phyloP scores from a whole-genome alignment of 495 filamentous ascomycete genomes.

The Tuber brumale region DNA sequence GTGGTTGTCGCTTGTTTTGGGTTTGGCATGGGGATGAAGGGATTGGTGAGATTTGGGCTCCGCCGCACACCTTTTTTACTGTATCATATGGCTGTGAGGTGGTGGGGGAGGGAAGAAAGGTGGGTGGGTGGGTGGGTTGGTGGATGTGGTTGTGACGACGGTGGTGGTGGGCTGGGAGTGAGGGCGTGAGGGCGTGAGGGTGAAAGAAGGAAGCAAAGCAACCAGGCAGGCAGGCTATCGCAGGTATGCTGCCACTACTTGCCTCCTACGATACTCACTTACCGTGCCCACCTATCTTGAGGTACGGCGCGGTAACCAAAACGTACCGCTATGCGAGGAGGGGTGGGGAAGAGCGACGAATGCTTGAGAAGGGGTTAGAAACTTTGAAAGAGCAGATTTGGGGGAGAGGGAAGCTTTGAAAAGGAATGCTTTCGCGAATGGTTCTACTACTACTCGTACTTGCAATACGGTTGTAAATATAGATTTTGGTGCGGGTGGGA shows the following conservation, averaged over 20 bases:
- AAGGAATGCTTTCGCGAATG: neutral
- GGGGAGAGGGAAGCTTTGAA: neutral
- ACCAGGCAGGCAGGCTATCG: neutral
- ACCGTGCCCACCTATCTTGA: neutral
- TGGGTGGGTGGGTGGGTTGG: neutral
- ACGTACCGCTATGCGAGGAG: slow-evolving; percentile 1
- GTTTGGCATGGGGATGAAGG: neutral
- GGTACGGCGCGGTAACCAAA: neutral
- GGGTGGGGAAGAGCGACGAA: neutral
- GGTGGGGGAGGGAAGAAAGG: slow-evolving; percentile 3
- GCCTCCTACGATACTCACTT: neutral
- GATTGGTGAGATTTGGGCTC: neutral
- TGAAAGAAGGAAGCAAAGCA: neutral
- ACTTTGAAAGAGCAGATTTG: neutral
- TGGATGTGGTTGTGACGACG: neutral
- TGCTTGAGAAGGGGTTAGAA: neutral
- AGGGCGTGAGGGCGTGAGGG: neutral
- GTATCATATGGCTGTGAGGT: slow-evolving; percentile 3
- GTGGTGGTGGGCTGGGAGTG: slow-evolving; percentile 2
- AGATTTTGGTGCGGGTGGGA: slow-evolving; percentile 2
- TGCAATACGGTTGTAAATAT: slow-evolving; percentile 3
- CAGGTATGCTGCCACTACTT: neutral
- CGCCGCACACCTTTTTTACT: slow-evolving; percentile 2
- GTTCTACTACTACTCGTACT: neutral
- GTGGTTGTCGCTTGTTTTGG: slow-evolving; percentile 4